phyloP scores from a whole-genome alignment of 2,329 filamentous ascomycete genomes.

The Neonectria faginata region DNA sequence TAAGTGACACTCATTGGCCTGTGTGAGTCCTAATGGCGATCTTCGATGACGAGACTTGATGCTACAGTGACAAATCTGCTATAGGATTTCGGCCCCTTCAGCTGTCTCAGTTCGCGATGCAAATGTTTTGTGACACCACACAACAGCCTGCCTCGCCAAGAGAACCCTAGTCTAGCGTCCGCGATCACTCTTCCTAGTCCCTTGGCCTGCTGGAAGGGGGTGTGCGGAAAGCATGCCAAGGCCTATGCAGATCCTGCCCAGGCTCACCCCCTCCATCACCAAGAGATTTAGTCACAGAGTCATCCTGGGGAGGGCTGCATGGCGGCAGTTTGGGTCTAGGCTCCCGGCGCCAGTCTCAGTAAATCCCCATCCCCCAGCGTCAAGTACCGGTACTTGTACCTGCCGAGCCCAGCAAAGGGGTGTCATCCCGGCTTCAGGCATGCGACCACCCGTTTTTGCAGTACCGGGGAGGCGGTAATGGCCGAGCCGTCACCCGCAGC shows the following conservation, averaged over 20 bases:
- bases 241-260: conserved; percentile 33
- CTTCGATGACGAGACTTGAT: conserved; percentile 34
- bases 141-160: conserved; percentile 30
- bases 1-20: background rate
- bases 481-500: conserved; percentile 33
- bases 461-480: conserved; percentile 38
- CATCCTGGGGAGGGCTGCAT: conserved; percentile 39
- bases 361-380: conserved; percentile 8
- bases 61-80: conserved; percentile 35
- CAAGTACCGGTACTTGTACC: conserved; percentile 13
- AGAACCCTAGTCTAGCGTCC: conserved; percentile 19
- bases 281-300: conserved; percentile 32
- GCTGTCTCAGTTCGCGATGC: conserved; percentile 7
- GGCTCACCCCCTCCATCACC: conserved; percentile 20
- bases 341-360: conserved; percentile 22
- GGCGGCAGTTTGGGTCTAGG: conserved; percentile 20
- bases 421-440: conserved; percentile 25
- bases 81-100: conserved; percentile 11
- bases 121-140: conserved; percentile 16
- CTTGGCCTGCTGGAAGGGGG: conserved; percentile 9
- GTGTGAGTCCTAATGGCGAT: conserved; percentile 17
- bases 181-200: background rate
- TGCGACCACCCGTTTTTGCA: conserved; percentile 26
- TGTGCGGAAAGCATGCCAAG: conserved; percentile 29
- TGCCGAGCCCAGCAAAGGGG: background rate